Conservation (phyloP, 2,329 filamentous ascomycete species). For the Pseudonectria foliicola region DNA sequence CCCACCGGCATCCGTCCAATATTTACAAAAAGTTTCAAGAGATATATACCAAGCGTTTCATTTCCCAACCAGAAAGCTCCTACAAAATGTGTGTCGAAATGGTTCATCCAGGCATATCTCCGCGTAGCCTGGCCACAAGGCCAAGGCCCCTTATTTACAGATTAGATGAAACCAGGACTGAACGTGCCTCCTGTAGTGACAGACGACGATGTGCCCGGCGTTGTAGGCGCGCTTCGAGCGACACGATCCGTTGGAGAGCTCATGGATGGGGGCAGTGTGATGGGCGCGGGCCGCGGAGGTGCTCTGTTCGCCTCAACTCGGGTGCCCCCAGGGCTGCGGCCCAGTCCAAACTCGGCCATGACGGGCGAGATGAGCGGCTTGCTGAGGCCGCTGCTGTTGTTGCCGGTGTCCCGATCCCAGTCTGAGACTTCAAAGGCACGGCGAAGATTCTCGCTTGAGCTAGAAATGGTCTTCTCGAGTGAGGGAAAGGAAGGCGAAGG, state of each 20-base stretch:
- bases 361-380: constrained; percentile 26
- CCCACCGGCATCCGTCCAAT: too few species aligned
- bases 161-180: constrained; percentile 19
- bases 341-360: constrained; percentile 20
- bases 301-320: constrained; percentile 26
- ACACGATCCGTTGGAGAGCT: constrained; percentile 5
- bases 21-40: too few species aligned
- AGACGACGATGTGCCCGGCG: neutral
- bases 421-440: constrained; percentile 24
- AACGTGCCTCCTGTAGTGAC: constrained; percentile 14
- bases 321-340: constrained; percentile 12
- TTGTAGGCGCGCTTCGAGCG: constrained; percentile 13
- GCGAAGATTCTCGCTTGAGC: constrained; percentile 24
- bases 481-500: constrained; percentile 31
- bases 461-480: constrained; percentile 27
- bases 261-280: constrained; percentile 21
- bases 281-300: constrained; percentile 25
- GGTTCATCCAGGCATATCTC: neutral
- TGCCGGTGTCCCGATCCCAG: constrained; percentile 1
- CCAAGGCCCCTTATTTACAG: too few species aligned
- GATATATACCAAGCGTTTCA: too few species aligned
- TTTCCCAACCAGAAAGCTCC: constrained; percentile 1
- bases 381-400: constrained; percentile 1
- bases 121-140: too few species aligned
- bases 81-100: neutral